Base-by-base conservation (phyloP, 208 protist species). In the Trypanosoma caninum region DNA sequence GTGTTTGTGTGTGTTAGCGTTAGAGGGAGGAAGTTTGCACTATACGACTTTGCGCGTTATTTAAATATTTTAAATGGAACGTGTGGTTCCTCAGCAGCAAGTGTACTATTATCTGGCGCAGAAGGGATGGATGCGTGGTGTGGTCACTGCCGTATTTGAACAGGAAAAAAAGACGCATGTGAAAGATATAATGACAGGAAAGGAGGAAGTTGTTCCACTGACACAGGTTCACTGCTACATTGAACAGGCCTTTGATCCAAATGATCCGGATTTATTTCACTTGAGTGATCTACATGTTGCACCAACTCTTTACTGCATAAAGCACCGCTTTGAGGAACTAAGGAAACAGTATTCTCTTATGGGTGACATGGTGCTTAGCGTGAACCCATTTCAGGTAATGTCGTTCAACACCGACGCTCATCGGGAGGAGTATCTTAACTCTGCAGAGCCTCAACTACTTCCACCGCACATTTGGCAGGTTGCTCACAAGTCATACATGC, bases 351-450 rank as follows among this genome's bases (percentile, higher is more conserved):
- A 94, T 72, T 93, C 85, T 7, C 69, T 95, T 38, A 96, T 97
- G 81, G 95, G 89, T 8, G 84, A 94, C 63, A 97, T 98, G 72
- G 71, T 98, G 31, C 74, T 97, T 25, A 95, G 91, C 18, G 78
- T 98, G 28, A 98, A 98, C 72, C 93, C 95, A 14, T 98, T 96
- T 65, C 79, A 80, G 31, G 44, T 73, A 37, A 89, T 97, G 80
- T 34, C 57, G 5, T 89, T 90, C 67, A 97, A 97, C 76, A 59
- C 59, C 37, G 77, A 83, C 18, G 61, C 91, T 53, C 75, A 84
- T 59, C 87, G 92, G 37, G 69, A 81, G 46, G 55, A 72, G 51
- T 95, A 97, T 72, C 73, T 87, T 34, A 74, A 72, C 53, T 48
- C 76, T 18, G 57, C 66, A 1, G 79, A 94, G 46, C 56, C 74